Base-by-base conservation (phyloP, 805 yeast genomes). In the Cyberlindnera mycetangii region DNA sequence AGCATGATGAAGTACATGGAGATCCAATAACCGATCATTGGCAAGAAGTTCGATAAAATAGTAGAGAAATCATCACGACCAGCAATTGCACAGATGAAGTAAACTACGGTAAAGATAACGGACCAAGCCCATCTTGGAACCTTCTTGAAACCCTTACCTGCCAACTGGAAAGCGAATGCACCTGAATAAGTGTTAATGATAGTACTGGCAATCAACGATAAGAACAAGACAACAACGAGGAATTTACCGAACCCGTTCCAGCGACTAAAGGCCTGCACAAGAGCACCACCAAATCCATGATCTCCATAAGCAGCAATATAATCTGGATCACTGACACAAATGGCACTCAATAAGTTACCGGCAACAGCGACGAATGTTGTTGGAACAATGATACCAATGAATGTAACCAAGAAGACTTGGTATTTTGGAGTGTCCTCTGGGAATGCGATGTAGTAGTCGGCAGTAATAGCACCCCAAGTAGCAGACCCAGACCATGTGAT, bases 21-120 rank as follows among this genome's bases (percentile, higher is more conserved):
- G 45, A 86, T 78, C 96, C 96, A 88, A 66, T 88, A 88, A 1
- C 95, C 95, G 47, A 88, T 76, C 96, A 88, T 88, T 9, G 96
- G 96, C 56, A 88, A 68, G 64, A 88, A 88, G 58, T 88, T 88
- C 8, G 86, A 78, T 52, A 88, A 67, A 46, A 88, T 85, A 2
- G 79, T 72, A 44, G 87, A 71, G 59, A 89, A 84, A 54, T 82
- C 80, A 59, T 83, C 69, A 54, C 83, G 73, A 12, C 96, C 96
- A n/a, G 78, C 90, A 50, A 87, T 64, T 2, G 95, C 83, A 58
- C 88, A 76, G 10, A 83, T 76, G 50, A 85, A 69, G 58, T 82
- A 85, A 17, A 85, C 66, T 1, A 70, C 75, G 11, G 89, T 83
- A 20, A 83, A 74, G 7, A 76, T 61, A 35, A 86, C 63, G 1